A percentile compares a stretch with the other conserved stretches of the same genome.
These are phyloP conservation scores for Candida nemodendra DNA, from an alignment of 805 yeast species.

Conservation along the genomic window DNA sequence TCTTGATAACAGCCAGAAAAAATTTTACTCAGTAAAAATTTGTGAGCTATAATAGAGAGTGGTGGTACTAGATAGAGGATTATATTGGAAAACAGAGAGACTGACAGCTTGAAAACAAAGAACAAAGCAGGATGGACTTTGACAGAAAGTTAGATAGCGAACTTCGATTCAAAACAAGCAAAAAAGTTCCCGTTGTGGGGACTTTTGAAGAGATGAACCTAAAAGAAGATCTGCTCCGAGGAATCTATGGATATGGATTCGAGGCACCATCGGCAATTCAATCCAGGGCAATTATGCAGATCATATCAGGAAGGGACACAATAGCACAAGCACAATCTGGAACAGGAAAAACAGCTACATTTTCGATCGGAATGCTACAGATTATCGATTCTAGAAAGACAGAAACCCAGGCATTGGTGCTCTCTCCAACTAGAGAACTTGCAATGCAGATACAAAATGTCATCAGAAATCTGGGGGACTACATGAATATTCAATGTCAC, in stretches of 20 bases:
- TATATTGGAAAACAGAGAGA: no score
- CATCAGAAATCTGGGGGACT: constrained; percentile 83
- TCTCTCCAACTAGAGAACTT: constrained; percentile 97
- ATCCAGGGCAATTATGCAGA: constrained; percentile 75
- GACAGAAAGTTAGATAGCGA: constrained; percentile 59
- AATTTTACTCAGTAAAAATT: no score
- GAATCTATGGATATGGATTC: constrained; percentile 79
- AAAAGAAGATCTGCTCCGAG: constrained; percentile 58
- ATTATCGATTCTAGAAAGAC: constrained; percentile 66
- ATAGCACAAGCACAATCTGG: constrained; percentile 90
- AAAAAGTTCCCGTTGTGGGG: constrained; percentile 48
- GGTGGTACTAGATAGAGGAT: no score
- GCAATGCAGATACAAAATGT: constrained; percentile 96
- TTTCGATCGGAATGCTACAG: constrained; percentile 63
- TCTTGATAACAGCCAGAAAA: no score
- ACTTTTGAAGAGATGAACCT: constrained; percentile 74
- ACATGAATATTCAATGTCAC: constrained; percentile 87
- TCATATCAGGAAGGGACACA: constrained; percentile 69
- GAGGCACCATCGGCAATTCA: constrained; percentile 83
- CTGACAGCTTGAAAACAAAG: constrained; percentile 11
- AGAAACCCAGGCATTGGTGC: constrained; percentile 87
- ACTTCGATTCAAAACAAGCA: constrained; percentile 61
- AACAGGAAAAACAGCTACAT: constrained; percentile 90
- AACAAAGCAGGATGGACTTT: constrained; percentile 47
- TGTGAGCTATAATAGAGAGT: no score